Evolutionary conservation across 1,284 basidiomycete genomes (phyloP), one percentile per base, ranked within the genome.

Genomic region (Neolentinus lepideus): DNA sequence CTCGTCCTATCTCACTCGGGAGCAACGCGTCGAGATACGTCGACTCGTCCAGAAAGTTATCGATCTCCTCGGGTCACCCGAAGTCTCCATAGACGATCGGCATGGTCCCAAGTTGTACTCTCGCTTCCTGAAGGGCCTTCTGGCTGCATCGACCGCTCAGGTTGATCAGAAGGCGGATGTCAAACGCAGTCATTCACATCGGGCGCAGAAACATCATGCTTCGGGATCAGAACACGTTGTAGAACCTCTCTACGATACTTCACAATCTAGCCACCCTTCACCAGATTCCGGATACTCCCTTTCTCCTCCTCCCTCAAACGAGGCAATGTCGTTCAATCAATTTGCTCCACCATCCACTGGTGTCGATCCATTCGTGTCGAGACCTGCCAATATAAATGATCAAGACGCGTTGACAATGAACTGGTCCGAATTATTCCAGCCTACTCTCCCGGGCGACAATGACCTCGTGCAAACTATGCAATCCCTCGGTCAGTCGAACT

Each of bases 21-120:
- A 82, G 52, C 75, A 79, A 57, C 81, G 86, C n/a, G 63, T 73
- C 10, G 79, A 84, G 56, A 86, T 90, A 54, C 77, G 79, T 12
- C 63, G 67, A 1, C 72, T 80, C 16, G 85, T 91, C 1, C 79
- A 84, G 63, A 77, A 77, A 54, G 80, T 87, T 52, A 77, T 86
- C 48, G 78, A 88, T 59, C 74, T 89, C 8, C 74, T 88, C 1
- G 75, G 77, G 2, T 81, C 82, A 0, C 75, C 84, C 1, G 83
- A 86, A 53, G 79, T 91, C 19, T 80, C 80, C 19, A 76, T 89
- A 57, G 88, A 91, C 67, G 85, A 89, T 36, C 82, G 80, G 4
- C 88, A 90, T 64, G 85, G 84, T 0, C 88, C 88, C 3, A 83
- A 82, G 62, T 73, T 90, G 4, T 90, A 89, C 65, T 80, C 89